Base-by-base conservation (phyloP, 192 early-diverging fungal genomes). In the Gaertneriomyces sp. region DNA sequence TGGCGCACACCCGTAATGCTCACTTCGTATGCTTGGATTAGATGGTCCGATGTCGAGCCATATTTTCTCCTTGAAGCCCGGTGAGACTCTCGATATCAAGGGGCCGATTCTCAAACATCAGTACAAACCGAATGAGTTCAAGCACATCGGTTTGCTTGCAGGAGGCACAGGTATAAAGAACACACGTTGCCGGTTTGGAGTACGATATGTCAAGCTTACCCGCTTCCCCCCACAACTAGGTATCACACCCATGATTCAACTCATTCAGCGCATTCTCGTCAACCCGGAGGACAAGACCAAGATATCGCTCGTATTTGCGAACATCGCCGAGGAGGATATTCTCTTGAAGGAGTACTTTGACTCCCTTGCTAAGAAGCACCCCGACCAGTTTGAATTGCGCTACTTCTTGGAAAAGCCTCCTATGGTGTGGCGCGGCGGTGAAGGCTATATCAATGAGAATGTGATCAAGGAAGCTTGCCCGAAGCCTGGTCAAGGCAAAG, bases 161-260 rank as follows among this genome's bases (percentile, higher is more conserved):
- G 92, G 91, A 43, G 93, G 93, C n/a, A 87, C 89, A 14, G 92
- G 88, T 64, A 71, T 12, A 42, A 39, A 8, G 68, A 40, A 20
- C 53, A 33, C 25, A 33, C 25, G 25, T 33, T 1, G 25, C 0
- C 25, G 25, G 0, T 33, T 33, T 33, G 25, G 25, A 33, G 25
- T 33, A 2, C 25, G 25, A 33, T 33, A 33, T 33, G 2, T 33
- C 25, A 33, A 33, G 25, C 25, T 33, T 33, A 33, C 25, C 25
- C 2, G 25, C 25, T 33, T 33, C 25, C 25, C 25, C 25, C 1
- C 25, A 33, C 25, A 5, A 5, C 25, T 19, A 67, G 74, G 77
- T n/a, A 89, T 94, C 54, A 92, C 92, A 17, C 91, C 91, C 9
- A 88, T 89, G 80, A 68, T 88, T 53, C 93, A 94, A 75, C 56